A percentile compares a stretch with the other conserved stretches of the same genome.
phyloP scores from a whole-genome alignment of 805 yeast species.

The Lipomyces orientalis region DNA sequence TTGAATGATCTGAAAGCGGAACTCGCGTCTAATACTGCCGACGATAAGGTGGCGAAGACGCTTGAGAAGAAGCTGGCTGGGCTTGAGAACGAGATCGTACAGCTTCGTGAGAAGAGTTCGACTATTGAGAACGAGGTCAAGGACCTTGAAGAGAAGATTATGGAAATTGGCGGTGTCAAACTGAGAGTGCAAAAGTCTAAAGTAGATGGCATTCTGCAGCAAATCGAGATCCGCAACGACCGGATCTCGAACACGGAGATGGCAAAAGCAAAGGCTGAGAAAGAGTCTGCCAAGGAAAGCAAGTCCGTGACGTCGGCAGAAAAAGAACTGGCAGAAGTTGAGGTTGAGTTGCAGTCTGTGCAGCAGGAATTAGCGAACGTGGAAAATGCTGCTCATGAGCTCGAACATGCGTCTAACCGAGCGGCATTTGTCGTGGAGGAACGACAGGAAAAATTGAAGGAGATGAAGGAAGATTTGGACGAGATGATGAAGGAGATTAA shows the following conservation, averaged over 20 bases:
- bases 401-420: conserved; percentile 38
- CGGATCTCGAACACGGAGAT: conserved; percentile 64
- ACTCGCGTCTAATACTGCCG: conserved; percentile 18
- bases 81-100: conserved; percentile 49
- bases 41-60: conserved; percentile 48
- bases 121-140: conserved; percentile 63
- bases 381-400: conserved; percentile 44
- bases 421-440: conserved; percentile 34
- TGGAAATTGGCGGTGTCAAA: conserved; percentile 90
- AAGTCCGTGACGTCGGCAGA: conserved; percentile 56
- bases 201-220: conserved; percentile 75
- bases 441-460: conserved; percentile 43
- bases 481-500: conserved; percentile 55
- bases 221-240: conserved; percentile 63
- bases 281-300: conserved; percentile 62
- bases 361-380: conserved; percentile 47
- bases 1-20: conserved; percentile 48
- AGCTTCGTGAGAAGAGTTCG: conserved; percentile 59
- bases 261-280: conserved; percentile 64
- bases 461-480: conserved; percentile 50
- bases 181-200: conserved; percentile 78
- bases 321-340: conserved; percentile 52
- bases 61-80: conserved; percentile 18
- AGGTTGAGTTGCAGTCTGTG: conserved; percentile 47
- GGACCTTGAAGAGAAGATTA: conserved; percentile 71